Evolutionary conservation across 1,139 yeast species (phyloP), one percentile per base, ranked within the genome.

Genomic region (Candida freyschussii): DNA sequence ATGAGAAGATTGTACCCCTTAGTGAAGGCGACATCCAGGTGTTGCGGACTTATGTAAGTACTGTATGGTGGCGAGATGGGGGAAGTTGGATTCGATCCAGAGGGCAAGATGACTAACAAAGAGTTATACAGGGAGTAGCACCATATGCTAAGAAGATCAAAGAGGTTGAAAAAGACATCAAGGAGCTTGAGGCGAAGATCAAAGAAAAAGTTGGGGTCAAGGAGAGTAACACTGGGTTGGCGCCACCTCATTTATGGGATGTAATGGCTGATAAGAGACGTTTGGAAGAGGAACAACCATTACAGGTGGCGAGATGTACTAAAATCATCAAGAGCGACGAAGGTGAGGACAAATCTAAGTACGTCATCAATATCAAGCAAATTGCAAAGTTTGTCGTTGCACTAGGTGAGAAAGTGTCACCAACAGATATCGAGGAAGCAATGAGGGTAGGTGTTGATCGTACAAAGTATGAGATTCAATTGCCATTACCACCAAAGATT

Each of bases 401-500:
- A 7, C 70, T 91, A 42, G 99, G 97, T 29, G 97, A 93, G 57
- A 74, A 95, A 45, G 96, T 93, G 12, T 83, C 95, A 19, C 98
- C 98, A 22, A 91, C 98, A 1, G 99, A 91, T 72, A 89, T 91
- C 41, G 98, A 91, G 63, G 98, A 93, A 63, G 98, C 98, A 30
- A 93, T 91, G 98, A 75, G 98, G 58, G 97, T 91, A 28, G 99
- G 98, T 53, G 98, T 91, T 40, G 98, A 91, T 60, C 78, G 98
- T 61, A 87, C 85, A 55, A 91, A 91, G 62, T 91, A 93, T 63
- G 95, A 89, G 60, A 91, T 91, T 56, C 95, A 87, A 68, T 72
- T 91, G 52, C 98, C 99, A 17, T 69, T 93, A 47, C 98, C 98
- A 15, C 98, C 99, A 33, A 72, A 95, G 56, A 91, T 91, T 56